Percentiles rank a stretch among this genome's conserved stretches.
phyloP scores from a whole-genome alignment of 371 early-diverging fungal genomes.

The Mortierella sp. region DNA sequence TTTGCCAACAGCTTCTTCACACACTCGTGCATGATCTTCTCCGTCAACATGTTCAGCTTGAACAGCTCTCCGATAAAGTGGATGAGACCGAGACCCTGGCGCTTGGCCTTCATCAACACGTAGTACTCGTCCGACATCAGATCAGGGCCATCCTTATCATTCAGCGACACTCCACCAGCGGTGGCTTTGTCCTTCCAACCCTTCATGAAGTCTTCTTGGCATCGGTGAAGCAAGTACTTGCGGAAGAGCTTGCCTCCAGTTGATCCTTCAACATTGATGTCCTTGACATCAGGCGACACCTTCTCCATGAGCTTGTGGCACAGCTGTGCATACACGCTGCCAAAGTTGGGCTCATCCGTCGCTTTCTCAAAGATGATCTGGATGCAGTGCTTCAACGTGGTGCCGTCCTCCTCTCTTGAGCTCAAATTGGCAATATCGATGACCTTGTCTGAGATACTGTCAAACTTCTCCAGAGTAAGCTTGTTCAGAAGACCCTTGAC shows the following conservation, averaged over 20 bases:
- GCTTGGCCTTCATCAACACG: conserved; percentile 90
- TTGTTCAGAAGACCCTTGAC: conserved; percentile 93
- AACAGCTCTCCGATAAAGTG: conserved; percentile 96
- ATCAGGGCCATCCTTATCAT: conserved; percentile 62
- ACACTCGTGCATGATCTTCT: conserved; percentile 93
- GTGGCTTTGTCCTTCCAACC: conserved; percentile 79
- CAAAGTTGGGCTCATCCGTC: conserved; percentile 92
- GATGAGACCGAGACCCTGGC: conserved; percentile 93
- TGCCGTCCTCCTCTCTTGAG: conserved; percentile 73
- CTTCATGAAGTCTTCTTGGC: conserved; percentile 91
- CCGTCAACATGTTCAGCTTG: conserved; percentile 87
- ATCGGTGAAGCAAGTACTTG: conserved; percentile 88
- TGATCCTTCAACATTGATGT: conserved; percentile 63
- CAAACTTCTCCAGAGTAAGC: conserved; percentile 95
- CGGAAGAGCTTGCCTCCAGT: conserved; percentile 85
- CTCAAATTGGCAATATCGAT: conserved; percentile 80
- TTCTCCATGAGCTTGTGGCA: conserved; percentile 77
- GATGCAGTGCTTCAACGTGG: conserved; percentile 82
- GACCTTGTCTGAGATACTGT: conserved; percentile 85
- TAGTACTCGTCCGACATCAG: conserved; percentile 84
- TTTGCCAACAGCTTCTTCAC: conserved; percentile 80
- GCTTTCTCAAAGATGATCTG: conserved; percentile 91
- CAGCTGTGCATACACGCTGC: conserved; percentile 89
- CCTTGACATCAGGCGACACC: conserved; percentile 66
- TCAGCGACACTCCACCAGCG: conserved; percentile 57